These are phyloP conservation scores for Xylariaceae sp. DNA, from an alignment of 2,329 filamentous ascomycete genomes.

Conservation along the genomic window DNA sequence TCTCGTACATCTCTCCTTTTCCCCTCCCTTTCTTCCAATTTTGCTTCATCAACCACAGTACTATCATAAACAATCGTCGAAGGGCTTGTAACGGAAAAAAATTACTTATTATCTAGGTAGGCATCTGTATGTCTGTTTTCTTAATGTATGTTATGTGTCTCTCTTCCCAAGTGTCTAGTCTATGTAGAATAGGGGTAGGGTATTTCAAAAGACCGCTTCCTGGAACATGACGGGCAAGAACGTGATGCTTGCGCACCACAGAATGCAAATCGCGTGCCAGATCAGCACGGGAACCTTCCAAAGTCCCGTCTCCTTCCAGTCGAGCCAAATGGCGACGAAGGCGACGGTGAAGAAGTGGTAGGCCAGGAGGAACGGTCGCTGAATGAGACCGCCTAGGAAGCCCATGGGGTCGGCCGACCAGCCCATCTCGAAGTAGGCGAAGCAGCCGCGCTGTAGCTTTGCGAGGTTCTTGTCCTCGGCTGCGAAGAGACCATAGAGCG, in stretches of 20 bases:
- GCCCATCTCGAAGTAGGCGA: conserved; percentile 79
- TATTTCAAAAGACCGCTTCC: conserved; percentile 46
- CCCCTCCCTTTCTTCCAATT: too few relatives aligned
- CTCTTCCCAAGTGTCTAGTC: background rate
- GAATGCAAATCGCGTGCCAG: conserved; percentile 61
- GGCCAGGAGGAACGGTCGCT: conserved; percentile 70
- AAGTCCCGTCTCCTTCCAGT: conserved; percentile 45
- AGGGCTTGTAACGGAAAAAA: too few relatives aligned
- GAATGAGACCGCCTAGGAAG: conserved; percentile 75
- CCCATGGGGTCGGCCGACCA: conserved; percentile 74
- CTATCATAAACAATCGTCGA: too few relatives aligned
- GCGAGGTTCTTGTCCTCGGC: conserved; percentile 73
- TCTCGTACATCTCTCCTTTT: too few relatives aligned
- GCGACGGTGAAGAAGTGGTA: conserved; percentile 95
- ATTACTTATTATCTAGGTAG: background rate
- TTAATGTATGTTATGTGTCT: background rate
- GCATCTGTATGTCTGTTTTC: background rate
- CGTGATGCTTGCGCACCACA: conserved; percentile 75
- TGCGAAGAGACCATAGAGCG: conserved; percentile 86
- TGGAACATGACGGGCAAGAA: conserved; percentile 76
- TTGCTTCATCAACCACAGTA: too few relatives aligned
- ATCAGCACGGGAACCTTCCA: conserved; percentile 60
- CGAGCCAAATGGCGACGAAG: conserved; percentile 75
- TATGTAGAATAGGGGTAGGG: background rate
- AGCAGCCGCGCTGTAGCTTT: conserved; percentile 83